Evolutionary conservation across 768 basidiomycete species (phyloP).

Genomic region (Tulasnella calospora): DNA sequence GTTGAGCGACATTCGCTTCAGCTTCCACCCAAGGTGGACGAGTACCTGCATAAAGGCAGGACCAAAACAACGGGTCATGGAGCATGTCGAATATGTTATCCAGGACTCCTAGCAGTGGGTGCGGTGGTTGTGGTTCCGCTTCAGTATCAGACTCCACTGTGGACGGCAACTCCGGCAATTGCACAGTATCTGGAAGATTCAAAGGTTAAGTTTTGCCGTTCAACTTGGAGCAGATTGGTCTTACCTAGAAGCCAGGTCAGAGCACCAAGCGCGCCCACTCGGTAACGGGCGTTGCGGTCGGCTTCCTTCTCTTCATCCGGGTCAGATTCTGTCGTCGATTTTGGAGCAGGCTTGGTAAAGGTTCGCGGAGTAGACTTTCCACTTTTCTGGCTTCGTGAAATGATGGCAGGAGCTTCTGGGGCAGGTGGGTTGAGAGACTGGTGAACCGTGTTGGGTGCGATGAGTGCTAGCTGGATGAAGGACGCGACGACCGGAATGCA

Average conservation of each 20-base stretch:
- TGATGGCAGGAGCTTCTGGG: neutral
- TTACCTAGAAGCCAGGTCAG: constrained; percentile 59
- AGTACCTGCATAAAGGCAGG: constrained; percentile 47
- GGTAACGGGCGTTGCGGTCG: constrained; percentile 65
- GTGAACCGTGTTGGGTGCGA: constrained; percentile 61
- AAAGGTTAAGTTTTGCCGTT: too few species aligned
- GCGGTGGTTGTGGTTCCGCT: neutral
- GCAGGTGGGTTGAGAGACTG: constrained; percentile 56
- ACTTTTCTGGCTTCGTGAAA: neutral
- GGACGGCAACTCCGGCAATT: too few species aligned
- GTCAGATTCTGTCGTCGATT: constrained; percentile 36
- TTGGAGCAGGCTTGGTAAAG: neutral
- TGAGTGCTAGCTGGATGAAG: constrained; percentile 52
- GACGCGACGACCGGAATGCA: constrained; percentile 37
- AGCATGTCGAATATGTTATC: constrained; percentile 39
- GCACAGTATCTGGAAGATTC: too few species aligned
- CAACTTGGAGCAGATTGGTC: constrained; percentile 26
- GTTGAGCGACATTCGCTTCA: constrained; percentile 34
- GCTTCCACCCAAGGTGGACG: constrained; percentile 41
- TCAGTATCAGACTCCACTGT: too few species aligned
- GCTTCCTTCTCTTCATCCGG: constrained; percentile 61
- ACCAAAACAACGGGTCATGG: constrained; percentile 56
- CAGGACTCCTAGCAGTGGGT: neutral
- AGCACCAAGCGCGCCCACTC: constrained; percentile 63
- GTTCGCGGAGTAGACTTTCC: neutral